Evolutionary conservation across 352 stramenopile genomes (phyloP).

Genomic region (Phytophthora cajani): DNA sequence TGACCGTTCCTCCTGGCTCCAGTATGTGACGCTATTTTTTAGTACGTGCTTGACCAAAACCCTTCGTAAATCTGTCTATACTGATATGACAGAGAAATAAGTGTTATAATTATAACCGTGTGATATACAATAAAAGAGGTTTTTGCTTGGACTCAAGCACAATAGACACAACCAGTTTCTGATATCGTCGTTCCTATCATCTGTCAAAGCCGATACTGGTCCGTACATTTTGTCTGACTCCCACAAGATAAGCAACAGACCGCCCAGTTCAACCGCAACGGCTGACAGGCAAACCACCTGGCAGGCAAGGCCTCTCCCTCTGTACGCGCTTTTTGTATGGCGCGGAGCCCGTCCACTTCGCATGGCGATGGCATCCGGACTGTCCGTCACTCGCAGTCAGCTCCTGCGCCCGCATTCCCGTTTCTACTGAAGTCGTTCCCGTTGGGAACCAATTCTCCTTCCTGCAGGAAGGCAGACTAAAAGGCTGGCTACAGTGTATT

Average conservation of each 20-base stretch:
- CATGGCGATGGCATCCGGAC: constrained; percentile 16
- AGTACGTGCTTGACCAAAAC: background rate
- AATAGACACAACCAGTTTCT: background rate
- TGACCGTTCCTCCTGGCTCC: constrained; percentile 25
- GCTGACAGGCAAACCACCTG: constrained; percentile 30
- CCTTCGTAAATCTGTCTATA: background rate
- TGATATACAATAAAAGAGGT: no score
- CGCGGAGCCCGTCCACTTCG: constrained; percentile 24
- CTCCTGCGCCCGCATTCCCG: constrained; percentile 16
- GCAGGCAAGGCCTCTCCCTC: constrained; percentile 29
- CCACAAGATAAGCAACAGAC: constrained; percentile 4
- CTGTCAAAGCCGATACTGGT: background rate
- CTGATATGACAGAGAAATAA: background rate
- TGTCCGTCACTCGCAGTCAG: constrained; percentile 26
- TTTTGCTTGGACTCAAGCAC: background rate
- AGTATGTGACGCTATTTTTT: constrained; percentile 11
- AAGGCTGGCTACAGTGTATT: no score
- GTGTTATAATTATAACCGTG: no score
- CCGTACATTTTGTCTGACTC: constrained; percentile 36
- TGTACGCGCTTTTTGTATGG: constrained; percentile 32
- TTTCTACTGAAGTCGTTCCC: constrained; percentile 20
- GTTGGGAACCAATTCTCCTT: constrained; percentile 1
- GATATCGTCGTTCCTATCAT: background rate
- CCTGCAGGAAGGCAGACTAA: constrained; percentile 1
- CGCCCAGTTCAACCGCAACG: constrained; percentile 21